Conservation (phyloP, 2,329 filamentous ascomycete genomes). For the Paramyrothecium sp. region DNA sequence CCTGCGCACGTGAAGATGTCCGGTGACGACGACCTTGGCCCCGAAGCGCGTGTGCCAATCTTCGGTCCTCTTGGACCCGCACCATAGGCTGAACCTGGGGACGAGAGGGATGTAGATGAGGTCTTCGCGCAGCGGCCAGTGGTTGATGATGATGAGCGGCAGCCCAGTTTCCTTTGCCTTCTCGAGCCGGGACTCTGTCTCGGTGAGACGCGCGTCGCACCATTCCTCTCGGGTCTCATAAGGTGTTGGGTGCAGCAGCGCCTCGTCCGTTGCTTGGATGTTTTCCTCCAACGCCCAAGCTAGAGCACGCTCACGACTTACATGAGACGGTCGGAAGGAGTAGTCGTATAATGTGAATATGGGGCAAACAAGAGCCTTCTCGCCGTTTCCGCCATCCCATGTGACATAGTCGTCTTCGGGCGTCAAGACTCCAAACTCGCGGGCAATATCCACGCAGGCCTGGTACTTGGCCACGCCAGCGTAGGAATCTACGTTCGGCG, state of each 20-base stretch:
- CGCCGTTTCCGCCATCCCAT: conserved; percentile 48
- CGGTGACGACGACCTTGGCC: conserved; percentile 33
- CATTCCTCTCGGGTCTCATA: conserved; percentile 29
- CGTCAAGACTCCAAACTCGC: conserved; percentile 49
- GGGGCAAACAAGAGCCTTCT: conserved; percentile 48
- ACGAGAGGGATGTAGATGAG: conserved; percentile 30
- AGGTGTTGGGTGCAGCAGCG: conserved; percentile 32
- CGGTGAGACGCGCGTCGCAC: conserved; percentile 26
- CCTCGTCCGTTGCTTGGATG: conserved; percentile 35
- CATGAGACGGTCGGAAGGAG: conserved; percentile 46
- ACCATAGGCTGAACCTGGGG: conserved; percentile 36
- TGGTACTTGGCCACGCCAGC: conserved; percentile 53
- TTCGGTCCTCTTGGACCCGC: conserved; percentile 31
- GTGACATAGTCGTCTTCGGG: conserved; percentile 54
- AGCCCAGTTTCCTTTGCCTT: conserved; percentile 9
- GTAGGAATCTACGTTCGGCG: background rate
- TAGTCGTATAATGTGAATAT: conserved; percentile 62
- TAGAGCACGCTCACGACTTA: conserved; percentile 44
- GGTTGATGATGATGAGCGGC: conserved; percentile 31
- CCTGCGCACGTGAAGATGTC: conserved; percentile 34
- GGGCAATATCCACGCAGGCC: conserved; percentile 51
- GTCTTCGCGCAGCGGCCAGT: conserved; percentile 36
- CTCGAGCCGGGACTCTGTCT: conserved; percentile 23
- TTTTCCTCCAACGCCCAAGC: conserved; percentile 33
- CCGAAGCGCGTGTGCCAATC: conserved; percentile 33